Evolutionary conservation across 2,329 filamentous ascomycete species (phyloP).

Genomic region (Clarireedia monteithiana): DNA sequence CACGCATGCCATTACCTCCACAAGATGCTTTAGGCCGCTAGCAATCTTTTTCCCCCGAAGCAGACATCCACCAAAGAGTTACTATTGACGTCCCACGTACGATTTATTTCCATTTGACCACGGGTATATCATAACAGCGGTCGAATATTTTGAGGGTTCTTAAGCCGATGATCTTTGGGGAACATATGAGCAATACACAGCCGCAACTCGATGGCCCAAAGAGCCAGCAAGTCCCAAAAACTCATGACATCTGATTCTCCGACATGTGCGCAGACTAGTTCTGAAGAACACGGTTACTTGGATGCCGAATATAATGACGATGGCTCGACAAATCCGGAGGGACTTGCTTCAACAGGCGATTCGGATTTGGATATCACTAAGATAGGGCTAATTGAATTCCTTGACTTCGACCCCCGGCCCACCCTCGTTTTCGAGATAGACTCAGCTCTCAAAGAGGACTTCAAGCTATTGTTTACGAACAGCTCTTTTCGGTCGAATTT

Average conservation of each 20-base stretch:
- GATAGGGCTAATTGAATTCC: conserved; percentile 41
- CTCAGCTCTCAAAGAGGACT: conserved; percentile 32
- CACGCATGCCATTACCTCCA: too few relatives aligned
- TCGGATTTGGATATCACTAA: neutral
- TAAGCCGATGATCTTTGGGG: neutral
- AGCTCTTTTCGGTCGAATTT: conserved; percentile 21
- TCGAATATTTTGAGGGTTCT: neutral
- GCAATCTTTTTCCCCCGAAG: too few relatives aligned
- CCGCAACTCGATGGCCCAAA: neutral
- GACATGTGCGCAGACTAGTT: neutral
- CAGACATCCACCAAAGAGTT: too few relatives aligned
- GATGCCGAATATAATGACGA: conserved; percentile 2
- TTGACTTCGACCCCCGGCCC: conserved; percentile 67
- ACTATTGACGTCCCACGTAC: too few relatives aligned
- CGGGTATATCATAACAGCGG: neutral
- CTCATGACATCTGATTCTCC: conserved; percentile 5
- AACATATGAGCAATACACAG: neutral
- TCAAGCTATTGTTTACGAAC: conserved; percentile 56
- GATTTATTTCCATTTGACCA: too few relatives aligned
- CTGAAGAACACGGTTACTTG: neutral
- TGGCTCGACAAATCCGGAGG: neutral
- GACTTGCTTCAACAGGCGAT: neutral
- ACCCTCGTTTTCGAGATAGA: conserved; percentile 59
- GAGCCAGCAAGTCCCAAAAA: conserved; percentile 6
- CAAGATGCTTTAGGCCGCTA: too few relatives aligned